Percentiles rank a stretch among this genome's conserved stretches.
phyloP scores from a whole-genome alignment of 345 rosid genomes.

The Arabidopsis suecica region DNA sequence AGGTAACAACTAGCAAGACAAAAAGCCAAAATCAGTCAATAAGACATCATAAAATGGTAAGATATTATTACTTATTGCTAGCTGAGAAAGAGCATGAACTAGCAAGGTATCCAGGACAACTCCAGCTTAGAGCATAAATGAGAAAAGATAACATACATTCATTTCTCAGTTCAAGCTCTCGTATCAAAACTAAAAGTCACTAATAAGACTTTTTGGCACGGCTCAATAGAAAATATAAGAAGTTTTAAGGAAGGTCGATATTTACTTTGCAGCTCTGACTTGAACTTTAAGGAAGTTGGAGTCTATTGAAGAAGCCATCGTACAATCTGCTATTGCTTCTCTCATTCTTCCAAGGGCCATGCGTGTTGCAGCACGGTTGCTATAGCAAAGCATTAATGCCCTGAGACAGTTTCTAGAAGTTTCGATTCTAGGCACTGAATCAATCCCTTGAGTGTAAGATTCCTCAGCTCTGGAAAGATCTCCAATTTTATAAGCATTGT shows the following conservation, averaged over 20 bases:
- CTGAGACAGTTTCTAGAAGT: constrained; percentile 78
- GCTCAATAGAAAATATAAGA: constrained; percentile 27
- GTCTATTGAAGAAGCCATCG: constrained; percentile 79
- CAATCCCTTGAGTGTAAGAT: constrained; percentile 77
- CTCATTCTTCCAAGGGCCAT: constrained; percentile 91
- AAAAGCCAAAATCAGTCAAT: constrained; percentile 30
- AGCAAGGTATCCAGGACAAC: constrained; percentile 18
- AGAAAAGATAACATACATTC: constrained; percentile 13
- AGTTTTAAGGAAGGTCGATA: constrained; percentile 29
- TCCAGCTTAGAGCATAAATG: constrained; percentile 14
- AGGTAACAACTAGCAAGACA: constrained; percentile 73
- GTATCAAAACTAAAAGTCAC: constrained; percentile 15
- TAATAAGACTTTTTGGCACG: constrained; percentile 1
- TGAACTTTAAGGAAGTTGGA: constrained; percentile 83
- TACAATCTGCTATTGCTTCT: constrained; percentile 88
- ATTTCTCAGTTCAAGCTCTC: constrained; percentile 27
- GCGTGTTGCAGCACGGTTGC: constrained; percentile 93
- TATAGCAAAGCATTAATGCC: constrained; percentile 91
- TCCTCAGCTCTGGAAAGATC: constrained; percentile 85
- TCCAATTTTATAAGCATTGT: constrained; percentile 81
- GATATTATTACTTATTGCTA: constrained; percentile 6
- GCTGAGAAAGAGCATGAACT: constrained; percentile 27
- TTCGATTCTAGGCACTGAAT: constrained; percentile 67
- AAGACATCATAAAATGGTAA: constrained; percentile 21
- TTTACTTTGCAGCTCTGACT: constrained; percentile 94